Percentiles rank a stretch among this genome's conserved stretches.
Evolutionary conservation across 805 yeast species (phyloP).

Genomic region (Ogataea trehaloabstinens): DNA sequence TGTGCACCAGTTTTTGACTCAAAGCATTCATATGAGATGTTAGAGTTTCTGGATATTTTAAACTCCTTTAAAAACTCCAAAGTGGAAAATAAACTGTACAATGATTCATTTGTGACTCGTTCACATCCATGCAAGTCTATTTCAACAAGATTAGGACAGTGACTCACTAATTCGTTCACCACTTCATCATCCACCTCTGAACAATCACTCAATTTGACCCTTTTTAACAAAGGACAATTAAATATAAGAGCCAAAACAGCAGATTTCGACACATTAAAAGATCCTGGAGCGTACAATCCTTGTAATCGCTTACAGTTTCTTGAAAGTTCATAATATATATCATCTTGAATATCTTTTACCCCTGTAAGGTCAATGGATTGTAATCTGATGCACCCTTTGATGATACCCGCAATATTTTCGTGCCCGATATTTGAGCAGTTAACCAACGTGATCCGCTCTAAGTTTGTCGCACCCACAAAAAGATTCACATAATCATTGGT

Average conservation of each 20-base stretch:
- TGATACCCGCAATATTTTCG: slow-evolving; percentile 56
- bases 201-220: slow-evolving; percentile 80
- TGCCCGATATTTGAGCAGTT: slow-evolving; percentile 69
- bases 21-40: slow-evolving; percentile 68
- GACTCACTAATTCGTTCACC: slow-evolving; percentile 56
- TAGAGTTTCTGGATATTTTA: slow-evolving; percentile 70
- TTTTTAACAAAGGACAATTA: slow-evolving; percentile 70
- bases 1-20: slow-evolving; percentile 28
- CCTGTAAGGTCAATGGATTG: slow-evolving; percentile 90
- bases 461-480: slow-evolving; percentile 66
- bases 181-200: slow-evolving; percentile 61
- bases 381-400: slow-evolving; percentile 63
- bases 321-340: slow-evolving; percentile 66
- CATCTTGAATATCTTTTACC: slow-evolving; percentile 66
- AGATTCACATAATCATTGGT: slow-evolving; percentile 60
- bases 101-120: slow-evolving; percentile 63
- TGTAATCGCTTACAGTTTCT: slow-evolving; percentile 72
- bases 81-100: slow-evolving; percentile 54
- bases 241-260: slow-evolving; percentile 59
- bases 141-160: slow-evolving; percentile 81
- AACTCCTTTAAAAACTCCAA: slow-evolving; percentile 80
- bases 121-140: slow-evolving; percentile 84
- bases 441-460: slow-evolving; percentile 84
- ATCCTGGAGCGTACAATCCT: slow-evolving; percentile 87
- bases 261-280: slow-evolving; percentile 63